Evolutionary conservation across 2,329 filamentous ascomycete species (phyloP).

Genomic region (Pseudogymnoascus sp.): DNA sequence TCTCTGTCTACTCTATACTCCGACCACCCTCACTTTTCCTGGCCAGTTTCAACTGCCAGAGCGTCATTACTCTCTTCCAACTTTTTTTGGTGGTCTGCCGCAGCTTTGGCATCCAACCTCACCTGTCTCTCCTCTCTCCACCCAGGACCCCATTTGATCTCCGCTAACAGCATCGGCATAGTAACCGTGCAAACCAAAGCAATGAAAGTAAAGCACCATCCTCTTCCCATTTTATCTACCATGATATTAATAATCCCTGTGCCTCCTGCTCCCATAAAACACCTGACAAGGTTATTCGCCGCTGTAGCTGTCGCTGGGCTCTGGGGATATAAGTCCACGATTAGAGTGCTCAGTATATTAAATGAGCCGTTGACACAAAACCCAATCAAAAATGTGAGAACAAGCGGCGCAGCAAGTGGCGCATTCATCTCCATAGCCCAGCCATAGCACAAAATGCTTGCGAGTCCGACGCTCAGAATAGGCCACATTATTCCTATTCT

Average conservation of each 20-base stretch:
- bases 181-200: conserved; percentile 41
- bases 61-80: conserved; percentile 1
- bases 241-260: conserved; percentile 10
- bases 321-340: conserved; percentile 11
- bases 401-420: conserved; percentile 45
- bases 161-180: conserved; percentile 41
- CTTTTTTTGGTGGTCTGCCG: conserved; percentile 23
- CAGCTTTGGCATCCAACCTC: conserved; percentile 28
- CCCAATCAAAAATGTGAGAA: conserved; percentile 49
- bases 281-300: conserved; percentile 10
- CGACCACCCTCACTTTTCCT: background rate
- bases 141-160: conserved; percentile 39
- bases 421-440: conserved; percentile 46
- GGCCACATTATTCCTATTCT: conserved; percentile 47
- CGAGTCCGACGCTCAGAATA: conserved; percentile 45
- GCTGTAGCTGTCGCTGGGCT: conserved; percentile 9
- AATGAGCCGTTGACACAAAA: conserved; percentile 53
- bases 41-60: background rate
- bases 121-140: conserved; percentile 45
- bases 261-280: conserved; percentile 7
- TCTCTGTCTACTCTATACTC: background rate
- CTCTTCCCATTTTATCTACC: conserved; percentile 12
- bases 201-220: conserved; percentile 33
- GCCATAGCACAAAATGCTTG: conserved; percentile 46
- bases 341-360: conserved; percentile 33